Evolutionary conservation across 495 filamentous ascomycete species (phyloP), one percentile per base, ranked within the genome.

Genomic region (Lasiosphaeria miniovina): DNA sequence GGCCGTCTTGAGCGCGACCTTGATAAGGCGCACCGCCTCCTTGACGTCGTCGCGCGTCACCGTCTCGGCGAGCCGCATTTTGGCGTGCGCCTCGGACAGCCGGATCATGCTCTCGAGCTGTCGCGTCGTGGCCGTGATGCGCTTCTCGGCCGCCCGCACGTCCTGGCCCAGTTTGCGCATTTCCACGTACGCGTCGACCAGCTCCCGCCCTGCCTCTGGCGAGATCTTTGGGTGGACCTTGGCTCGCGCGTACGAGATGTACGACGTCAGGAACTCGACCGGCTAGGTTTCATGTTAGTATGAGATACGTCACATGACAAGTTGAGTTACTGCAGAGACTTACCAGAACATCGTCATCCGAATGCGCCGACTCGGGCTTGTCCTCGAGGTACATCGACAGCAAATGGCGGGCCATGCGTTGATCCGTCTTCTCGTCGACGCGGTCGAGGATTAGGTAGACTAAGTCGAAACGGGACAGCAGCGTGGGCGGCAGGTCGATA

Each of bases 21-120:
- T 88, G 75, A 98, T 98, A 55, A 98, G 79, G 10, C 94, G 87
- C 11, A 96, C 90, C 5, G 94, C 93, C 77, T 98, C 94, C 12
- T 86, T 74, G 24, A 98, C 94, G 71, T 98, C 94, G 55, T 84
- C 83, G 11, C 78, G 82, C 0, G 90, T 93, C 43, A 98, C 95
- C 49, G 77, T 80, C 0, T 75, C 64, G 0, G 89, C 86, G 9
- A 98, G 81, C 34, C 94, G 87, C 94, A 98, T 98, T 68, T 96
- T 96, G 24, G 94, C 94, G 74, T 98, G 96, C 12, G 94, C 93
- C 80, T 98, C 94, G 1, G 93, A 79, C 3, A 98, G 85, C 45
- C 94, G 91, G 71, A 98, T 97, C 89, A 98, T 98, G 38, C 88
- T 92, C 74, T 98, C 94, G 40, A 98, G 79, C 72, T 98, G 94